Base-by-base conservation (phyloP, 345 rosid species). In the Acer campestre region DNA sequence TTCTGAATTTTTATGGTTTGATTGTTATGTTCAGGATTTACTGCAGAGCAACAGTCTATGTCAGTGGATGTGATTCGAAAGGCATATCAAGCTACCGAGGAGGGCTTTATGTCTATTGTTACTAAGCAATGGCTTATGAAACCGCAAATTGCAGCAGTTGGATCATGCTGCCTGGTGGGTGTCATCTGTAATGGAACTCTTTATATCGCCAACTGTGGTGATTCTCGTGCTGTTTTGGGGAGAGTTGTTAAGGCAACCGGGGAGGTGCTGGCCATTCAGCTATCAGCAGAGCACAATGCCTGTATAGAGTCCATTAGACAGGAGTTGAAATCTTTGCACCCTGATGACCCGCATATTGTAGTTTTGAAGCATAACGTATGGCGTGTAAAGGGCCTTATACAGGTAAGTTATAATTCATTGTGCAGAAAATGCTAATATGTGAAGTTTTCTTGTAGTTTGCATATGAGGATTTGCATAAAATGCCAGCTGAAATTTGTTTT, bases 321-420 rank as follows among this genome's bases (percentile, higher is more conserved):
- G 77, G 98, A 93, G 76, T 83, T 93, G 65, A 81, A 83, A 29
- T 80, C 90, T 51, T 79, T 89, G 88, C 98, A 93, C 78, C 96
- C 98, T 2, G 98, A 91, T 78, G 94, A 93, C 84, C 55, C 86
- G 0, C 90, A 89, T 61, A 90, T 93, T 62, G 98, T 93, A 67
- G 87, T 91, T 74, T 79, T 93, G 55, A 93, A 89, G 75, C 96
- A 91, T 78, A 93, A 93, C 53, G 98, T 93, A 8, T 93, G 98
- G 98, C 90, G 98, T 5, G 96, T 93, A 6, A 93, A 93, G 80
- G 98, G 98, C 80, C 85, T 91, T 82, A 93, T 93, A 80, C 98
- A 93, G 94, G 98, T 89, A 77, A 59, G 71, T 72, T 27, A 6
- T 31, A 31, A 31, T 55, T 59, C 35, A 44, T 35, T 35, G 46